phyloP scores from a whole-genome alignment of 148 eudicot species.

The Pouteria glomerata region DNA sequence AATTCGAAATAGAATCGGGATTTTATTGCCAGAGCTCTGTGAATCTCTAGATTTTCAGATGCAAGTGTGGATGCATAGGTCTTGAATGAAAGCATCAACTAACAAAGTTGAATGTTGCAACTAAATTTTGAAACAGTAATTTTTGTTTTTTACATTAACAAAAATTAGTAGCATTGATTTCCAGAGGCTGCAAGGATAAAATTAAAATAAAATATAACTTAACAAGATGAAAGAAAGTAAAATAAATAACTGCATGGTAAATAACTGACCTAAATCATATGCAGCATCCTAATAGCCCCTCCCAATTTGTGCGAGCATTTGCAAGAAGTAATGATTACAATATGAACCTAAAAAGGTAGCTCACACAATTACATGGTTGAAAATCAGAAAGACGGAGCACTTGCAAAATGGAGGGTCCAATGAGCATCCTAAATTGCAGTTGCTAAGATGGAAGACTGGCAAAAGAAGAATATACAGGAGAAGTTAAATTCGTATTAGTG shows the following conservation, averaged over 20 bases:
- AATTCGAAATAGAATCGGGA: not conserved
- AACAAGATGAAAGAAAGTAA: not conserved
- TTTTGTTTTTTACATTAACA: not conserved
- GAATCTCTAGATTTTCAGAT: not conserved
- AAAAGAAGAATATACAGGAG: not conserved
- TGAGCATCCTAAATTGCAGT: not conserved
- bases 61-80: not conserved
- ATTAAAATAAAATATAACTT: not conserved
- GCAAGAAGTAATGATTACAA: conserved; percentile 87
- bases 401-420: not conserved
- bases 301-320: conserved; percentile 75
- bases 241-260: not conserved
- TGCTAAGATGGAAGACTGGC: not conserved
- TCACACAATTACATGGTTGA: not conserved
- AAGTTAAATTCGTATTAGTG: not conserved
- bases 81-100: not conserved
- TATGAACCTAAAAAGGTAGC: conserved; percentile 49
- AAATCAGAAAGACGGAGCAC: not conserved
- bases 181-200: not conserved
- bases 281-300: conserved; percentile 79
- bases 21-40: not conserved
- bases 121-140: not conserved
- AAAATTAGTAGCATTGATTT: not conserved
- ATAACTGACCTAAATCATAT: conserved; percentile 57
- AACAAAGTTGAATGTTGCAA: not conserved